Conservation (phyloP, 768 basidiomycete species). For the Russula sp. region DNA sequence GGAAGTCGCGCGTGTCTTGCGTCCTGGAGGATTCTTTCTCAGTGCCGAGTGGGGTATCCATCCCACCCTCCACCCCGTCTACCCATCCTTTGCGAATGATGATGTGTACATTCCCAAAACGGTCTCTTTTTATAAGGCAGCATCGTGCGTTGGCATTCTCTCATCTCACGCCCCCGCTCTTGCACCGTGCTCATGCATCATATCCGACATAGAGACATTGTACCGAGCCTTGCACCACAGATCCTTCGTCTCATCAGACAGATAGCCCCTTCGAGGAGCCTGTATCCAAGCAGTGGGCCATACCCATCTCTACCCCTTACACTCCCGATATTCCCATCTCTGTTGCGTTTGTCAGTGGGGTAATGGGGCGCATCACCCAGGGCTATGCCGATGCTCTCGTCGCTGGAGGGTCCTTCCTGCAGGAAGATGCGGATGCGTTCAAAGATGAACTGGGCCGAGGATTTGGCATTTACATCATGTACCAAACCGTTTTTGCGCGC, state of each 20-base stretch:
- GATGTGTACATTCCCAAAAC: slow-evolving; percentile 18
- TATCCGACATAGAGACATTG: slow-evolving; percentile 1
- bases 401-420: slow-evolving; percentile 4
- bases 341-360: slow-evolving; percentile 10
- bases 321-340: not conserved
- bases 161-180: not conserved
- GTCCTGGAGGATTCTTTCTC: slow-evolving; percentile 67
- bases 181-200: not conserved
- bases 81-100: slow-evolving; percentile 12
- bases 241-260: slow-evolving; percentile 17
- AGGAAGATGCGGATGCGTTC: slow-evolving; percentile 20
- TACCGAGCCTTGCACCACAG: slow-evolving; percentile 18
- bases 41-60: slow-evolving; percentile 58
- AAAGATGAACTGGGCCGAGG: slow-evolving; percentile 11
- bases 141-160: slow-evolving; percentile 13
- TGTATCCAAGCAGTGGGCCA: slow-evolving; percentile 20
- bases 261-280: slow-evolving; percentile 17
- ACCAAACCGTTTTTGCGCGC: slow-evolving; percentile 27
- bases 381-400: slow-evolving; percentile 22
- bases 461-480: slow-evolving; percentile 15
- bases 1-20: slow-evolving; percentile 63
- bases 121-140: slow-evolving; percentile 13
- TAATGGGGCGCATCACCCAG: slow-evolving; percentile 5
- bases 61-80: slow-evolving; percentile 34
- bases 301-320: slow-evolving; percentile 23